Evolutionary conservation across 768 basidiomycete genomes (phyloP).

Genomic region (Agaricus blazei): DNA sequence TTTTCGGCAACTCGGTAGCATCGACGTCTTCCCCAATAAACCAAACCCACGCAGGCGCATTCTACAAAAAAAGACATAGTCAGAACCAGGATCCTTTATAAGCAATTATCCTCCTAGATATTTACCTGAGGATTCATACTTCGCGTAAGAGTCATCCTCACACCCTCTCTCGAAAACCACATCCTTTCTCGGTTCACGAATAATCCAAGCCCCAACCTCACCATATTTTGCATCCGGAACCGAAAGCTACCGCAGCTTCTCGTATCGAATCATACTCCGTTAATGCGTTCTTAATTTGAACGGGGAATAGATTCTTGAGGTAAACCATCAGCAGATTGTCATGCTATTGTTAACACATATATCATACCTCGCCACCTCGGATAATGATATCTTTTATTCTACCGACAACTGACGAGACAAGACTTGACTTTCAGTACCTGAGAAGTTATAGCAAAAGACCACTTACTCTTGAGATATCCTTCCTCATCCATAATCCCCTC

Average conservation of each 20-base stretch:
- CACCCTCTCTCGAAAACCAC: conserved; percentile 41
- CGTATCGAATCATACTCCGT: conserved; percentile 49
- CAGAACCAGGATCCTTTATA: too few relatives aligned
- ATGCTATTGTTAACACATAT: background rate
- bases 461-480: conserved; percentile 69
- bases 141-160: conserved; percentile 47
- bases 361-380: conserved; percentile 71
- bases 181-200: conserved; percentile 36
- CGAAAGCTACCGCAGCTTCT: conserved; percentile 67
- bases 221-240: conserved; percentile 67
- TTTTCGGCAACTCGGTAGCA: conserved; percentile 66
- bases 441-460: background rate
- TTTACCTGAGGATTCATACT: conserved; percentile 78
- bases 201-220: conserved; percentile 79
- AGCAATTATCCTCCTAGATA: background rate
- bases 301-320: conserved; percentile 70
- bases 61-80: conserved; percentile 33
- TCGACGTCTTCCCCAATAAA: conserved; percentile 66
- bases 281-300: conserved; percentile 78
- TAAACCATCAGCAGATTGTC: background rate
- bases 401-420: conserved; percentile 56
- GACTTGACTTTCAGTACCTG: too few relatives aligned
- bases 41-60: conserved; percentile 81
- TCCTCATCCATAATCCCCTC: conserved; percentile 78
- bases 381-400: conserved; percentile 86